Evolutionary conservation across 2,329 filamentous ascomycete genomes (phyloP).

Genomic region (Colletotrichum sp.): DNA sequence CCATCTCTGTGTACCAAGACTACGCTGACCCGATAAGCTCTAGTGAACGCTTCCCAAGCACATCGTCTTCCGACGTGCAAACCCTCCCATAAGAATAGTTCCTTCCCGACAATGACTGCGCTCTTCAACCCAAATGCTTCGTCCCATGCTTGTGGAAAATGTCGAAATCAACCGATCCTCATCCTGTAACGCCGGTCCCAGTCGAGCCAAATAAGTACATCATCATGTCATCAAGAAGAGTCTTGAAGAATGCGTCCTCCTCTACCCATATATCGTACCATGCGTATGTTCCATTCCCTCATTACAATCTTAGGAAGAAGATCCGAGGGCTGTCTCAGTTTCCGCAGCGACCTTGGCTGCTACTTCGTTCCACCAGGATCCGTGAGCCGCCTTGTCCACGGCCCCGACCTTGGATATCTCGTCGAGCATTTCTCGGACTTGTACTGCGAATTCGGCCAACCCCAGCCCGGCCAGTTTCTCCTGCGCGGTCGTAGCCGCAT

Average conservation of each 20-base stretch:
- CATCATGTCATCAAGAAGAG: slow-evolving; percentile 16
- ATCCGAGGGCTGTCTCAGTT: slow-evolving; percentile 25
- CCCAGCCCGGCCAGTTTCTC: slow-evolving; percentile 74
- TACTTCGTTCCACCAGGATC: slow-evolving; percentile 73
- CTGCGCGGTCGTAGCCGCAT: slow-evolving; percentile 70
- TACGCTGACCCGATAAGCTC: neutral
- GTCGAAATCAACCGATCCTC: neutral
- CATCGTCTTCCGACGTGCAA: neutral
- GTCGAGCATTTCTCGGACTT: slow-evolving; percentile 73
- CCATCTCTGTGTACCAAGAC: neutral
- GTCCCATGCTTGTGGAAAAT: slow-evolving; percentile 1
- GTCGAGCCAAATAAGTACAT: slow-evolving; percentile 15
- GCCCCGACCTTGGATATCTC: slow-evolving; percentile 67
- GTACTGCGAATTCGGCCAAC: slow-evolving; percentile 74
- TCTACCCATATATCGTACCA: slow-evolving; percentile 16
- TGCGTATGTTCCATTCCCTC: neutral
- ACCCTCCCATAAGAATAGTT: neutral
- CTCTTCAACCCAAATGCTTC: slow-evolving; percentile 4
- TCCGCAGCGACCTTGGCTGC: slow-evolving; percentile 58
- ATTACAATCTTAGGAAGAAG: neutral
- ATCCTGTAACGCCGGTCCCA: slow-evolving; percentile 12
- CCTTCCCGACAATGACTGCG: neutral
- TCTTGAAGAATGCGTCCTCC: neutral
- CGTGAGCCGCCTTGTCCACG: slow-evolving; percentile 73
- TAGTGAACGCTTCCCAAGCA: neutral